Evolutionary conservation across 129 eudicot species (phyloP), one percentile per base, ranked within the genome.

Genomic region (Lactuca saligna): DNA sequence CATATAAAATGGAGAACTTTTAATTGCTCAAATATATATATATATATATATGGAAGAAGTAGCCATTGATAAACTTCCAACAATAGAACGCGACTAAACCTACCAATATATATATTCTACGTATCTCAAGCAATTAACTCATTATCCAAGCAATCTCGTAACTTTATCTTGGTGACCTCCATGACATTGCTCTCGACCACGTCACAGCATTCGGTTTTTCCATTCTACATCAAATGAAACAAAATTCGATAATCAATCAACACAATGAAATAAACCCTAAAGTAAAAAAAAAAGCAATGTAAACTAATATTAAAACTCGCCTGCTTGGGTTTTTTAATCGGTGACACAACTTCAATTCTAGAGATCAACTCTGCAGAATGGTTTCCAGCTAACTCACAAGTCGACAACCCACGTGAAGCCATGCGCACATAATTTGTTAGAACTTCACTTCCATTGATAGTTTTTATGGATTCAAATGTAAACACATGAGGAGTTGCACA

Each of bases 401-500:
- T 31, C 3, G 57, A 37, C 41, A 75, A 3, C n/a, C 76, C 79
- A 25, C 82, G 65, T 4, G 70, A 64, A 0, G 35, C 32, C 13
- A 66, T 17, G 6, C 88, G 64, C n/a, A 46, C 4, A 17, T 79
- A 83, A 9, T 9, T 61, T 8, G 88, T 79, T 12, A 68, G 13
- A 11, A 72, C 57, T 8, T 65, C 67, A 14, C 61, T 50, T 0
- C 11, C 15, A 6, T 29, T 7, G 8, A 31, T 56, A 46, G 68
- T 79, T 15, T 71, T 39, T 6, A 79, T 64, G 1, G 84, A 79
- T 8, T 79, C 66, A 10, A 79, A 60, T 32, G 72, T 79, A 46
- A 75, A 83, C 5, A 68, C 42, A 39, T 72, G 84, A 49, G 88
- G 88, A 60, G 80, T 73, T 29, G 62, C 82, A 61, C 88, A 83